Evolutionary conservation across 2,329 filamentous ascomycete genomes (phyloP).

Genomic region (Alternaria ethzedia): DNA sequence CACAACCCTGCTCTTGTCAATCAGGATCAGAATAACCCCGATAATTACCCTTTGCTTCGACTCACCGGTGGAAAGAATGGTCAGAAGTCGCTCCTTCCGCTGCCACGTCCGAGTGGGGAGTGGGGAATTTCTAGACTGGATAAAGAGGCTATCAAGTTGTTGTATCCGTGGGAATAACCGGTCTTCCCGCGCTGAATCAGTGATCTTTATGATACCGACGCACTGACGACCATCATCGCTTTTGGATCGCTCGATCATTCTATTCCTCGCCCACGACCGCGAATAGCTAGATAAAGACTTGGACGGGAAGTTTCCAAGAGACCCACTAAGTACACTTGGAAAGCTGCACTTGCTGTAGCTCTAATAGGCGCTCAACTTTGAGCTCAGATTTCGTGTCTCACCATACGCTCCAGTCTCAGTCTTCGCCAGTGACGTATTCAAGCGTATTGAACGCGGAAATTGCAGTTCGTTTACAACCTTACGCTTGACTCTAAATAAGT

Average conservation of each 20-base stretch:
- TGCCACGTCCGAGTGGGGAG: neutral
- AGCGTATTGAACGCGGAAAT: neutral
- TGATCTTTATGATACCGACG: neutral
- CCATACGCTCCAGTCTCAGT: neutral
- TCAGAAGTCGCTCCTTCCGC: neutral
- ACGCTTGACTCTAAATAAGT: neutral
- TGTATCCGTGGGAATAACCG: neutral
- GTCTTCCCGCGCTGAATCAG: neutral
- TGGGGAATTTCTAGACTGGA: neutral
- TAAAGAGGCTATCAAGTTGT: neutral
- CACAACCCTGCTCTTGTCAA: neutral
- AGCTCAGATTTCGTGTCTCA: neutral
- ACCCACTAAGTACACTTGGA: neutral
- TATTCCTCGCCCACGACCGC: neutral
- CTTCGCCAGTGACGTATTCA: neutral
- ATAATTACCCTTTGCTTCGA: neutral
- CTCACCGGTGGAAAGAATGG: neutral
- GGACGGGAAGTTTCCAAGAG: neutral
- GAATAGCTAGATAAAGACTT: neutral
- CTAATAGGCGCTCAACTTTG: neutral
- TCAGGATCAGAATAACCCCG: neutral
- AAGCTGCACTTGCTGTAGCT: neutral
- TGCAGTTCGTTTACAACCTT: neutral
- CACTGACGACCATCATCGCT: neutral
- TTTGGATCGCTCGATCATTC: neutral